A percentile compares a stretch with the other conserved stretches of the same genome.
phyloP scores from a whole-genome alignment of 805 yeast genomes.

The Candida coleopterorum region DNA sequence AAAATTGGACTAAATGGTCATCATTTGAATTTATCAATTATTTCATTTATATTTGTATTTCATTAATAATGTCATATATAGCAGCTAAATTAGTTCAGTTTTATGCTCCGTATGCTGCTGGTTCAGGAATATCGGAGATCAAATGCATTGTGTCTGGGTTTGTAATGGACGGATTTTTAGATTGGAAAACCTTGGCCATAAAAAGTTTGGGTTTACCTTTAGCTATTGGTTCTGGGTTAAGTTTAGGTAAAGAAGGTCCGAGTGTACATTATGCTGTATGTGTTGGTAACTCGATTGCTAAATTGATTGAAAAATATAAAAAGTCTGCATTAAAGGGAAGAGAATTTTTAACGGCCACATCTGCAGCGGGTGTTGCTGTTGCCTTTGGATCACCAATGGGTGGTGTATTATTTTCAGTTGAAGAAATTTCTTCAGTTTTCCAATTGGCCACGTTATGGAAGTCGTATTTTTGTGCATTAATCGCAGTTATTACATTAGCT shows the following conservation, averaged over 20 bases:
- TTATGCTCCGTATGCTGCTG: conserved; percentile 89
- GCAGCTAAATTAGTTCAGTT: conserved; percentile 66
- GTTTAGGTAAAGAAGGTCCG: conserved; percentile 98
- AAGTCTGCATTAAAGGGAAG: conserved; percentile 42
- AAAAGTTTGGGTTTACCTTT: conserved; percentile 82
- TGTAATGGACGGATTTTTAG: conserved; percentile 69
- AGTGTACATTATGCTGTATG: conserved; percentile 97
- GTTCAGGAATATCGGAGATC: conserved; percentile 95
- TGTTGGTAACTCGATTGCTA: conserved; percentile 79
- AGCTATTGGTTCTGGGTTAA: conserved; percentile 87
- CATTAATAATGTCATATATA: conserved; percentile 55
- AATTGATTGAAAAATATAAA: conserved; percentile 42
- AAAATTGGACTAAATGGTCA: conserved; percentile 70
- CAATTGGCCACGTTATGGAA: conserved; percentile 83
- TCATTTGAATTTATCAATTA: conserved; percentile 43
- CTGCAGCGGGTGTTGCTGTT: conserved; percentile 79
- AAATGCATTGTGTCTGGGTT: conserved; percentile 93
- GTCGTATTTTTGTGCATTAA: conserved; percentile 83
- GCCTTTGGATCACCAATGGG: conserved; percentile 88
- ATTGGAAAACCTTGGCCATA: conserved; percentile 63
- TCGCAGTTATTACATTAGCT: conserved; percentile 79
- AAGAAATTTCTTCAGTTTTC: conserved; percentile 77
- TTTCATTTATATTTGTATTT: conserved; percentile 51
- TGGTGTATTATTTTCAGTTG: conserved; percentile 90
- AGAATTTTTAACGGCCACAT: conserved; percentile 77